Evolutionary conservation across 805 yeast genomes (phyloP), one percentile per base, ranked within the genome.

Genomic region (Spathaspora arborariae): DNA sequence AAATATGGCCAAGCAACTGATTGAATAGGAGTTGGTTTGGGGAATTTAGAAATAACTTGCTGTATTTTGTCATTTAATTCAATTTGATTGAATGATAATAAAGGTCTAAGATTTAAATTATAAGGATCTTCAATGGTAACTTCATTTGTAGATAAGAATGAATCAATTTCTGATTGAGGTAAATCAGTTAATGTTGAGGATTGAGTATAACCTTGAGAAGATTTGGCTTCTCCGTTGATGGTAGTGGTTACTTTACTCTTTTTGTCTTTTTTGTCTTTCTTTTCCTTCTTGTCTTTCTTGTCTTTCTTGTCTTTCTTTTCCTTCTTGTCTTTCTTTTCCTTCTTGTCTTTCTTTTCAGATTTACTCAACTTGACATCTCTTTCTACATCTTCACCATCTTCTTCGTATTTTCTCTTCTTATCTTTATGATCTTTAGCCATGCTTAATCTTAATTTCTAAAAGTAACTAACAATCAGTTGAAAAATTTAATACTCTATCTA

Each of bases 21-120:
- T 72, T 92, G 99, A 57, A 92, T 92, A 33, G 98, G 98, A 5
- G 98, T 91, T 45, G 99, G 99, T 57, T 81, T 84, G 13, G 88
- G 85, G 71, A 88, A 94, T 56, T 82, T 80, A 35, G 80, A 69
- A 41, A 92, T 74, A 41, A 79, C 81, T n/a, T 70, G 57, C 53
- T 76, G 78, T 49, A 91, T 79, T 44, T 78, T 73, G 1, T 78
- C 53, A 49, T 82, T 79, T 37, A 70, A 66, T 1, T 74, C 56
- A 20, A 92, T 73, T 30, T 84, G 80, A 27, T 73, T 70, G 58
- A 94, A 91, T 6, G 83, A 65, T 45, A 92, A 65, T 20, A 84
- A 67, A 8, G 98, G 98, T 51, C 82, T 76, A 44, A 85, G 62
- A 16, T 73, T 63, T n/a, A 68, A 56, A 7, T 58, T 51, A 33